Percentiles rank a stretch among this genome's conserved stretches.
Evolutionary conservation across 805 yeast genomes (phyloP).

Genomic region (Debaryomyces maramus): DNA sequence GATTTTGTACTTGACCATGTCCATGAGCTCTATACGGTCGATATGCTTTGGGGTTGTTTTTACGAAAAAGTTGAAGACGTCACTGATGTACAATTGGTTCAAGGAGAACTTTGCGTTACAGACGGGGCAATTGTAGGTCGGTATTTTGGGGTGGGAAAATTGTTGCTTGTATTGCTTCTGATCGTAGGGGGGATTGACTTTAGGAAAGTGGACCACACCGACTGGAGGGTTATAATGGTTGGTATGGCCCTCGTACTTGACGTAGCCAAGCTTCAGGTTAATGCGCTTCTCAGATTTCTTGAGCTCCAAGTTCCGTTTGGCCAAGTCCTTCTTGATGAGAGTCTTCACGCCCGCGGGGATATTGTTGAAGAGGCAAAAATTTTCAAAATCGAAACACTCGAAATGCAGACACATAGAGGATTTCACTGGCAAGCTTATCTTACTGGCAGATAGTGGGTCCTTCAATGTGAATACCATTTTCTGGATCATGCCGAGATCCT

Average conservation of each 20-base stretch:
- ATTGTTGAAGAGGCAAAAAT: constrained; percentile 39
- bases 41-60: constrained; percentile 37
- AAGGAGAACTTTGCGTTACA: constrained; percentile 38
- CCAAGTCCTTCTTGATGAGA: constrained; percentile 25
- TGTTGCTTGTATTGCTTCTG: constrained; percentile 32
- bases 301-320: constrained; percentile 22
- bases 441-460: constrained; percentile 42
- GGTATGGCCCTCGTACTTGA: constrained; percentile 1
- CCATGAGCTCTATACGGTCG: constrained; percentile 35
- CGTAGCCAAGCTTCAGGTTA: not conserved
- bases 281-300: constrained; percentile 6
- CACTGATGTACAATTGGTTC: constrained; percentile 35
- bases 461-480: constrained; percentile 36
- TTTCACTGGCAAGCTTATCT: constrained; percentile 41
- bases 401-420: constrained; percentile 38
- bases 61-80: constrained; percentile 42
- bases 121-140: constrained; percentile 40
- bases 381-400: constrained; percentile 46
- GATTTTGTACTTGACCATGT: constrained; percentile 32
- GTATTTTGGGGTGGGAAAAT: constrained; percentile 22
- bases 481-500: constrained; percentile 34
- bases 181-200: not conserved
- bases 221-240: not conserved
- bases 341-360: constrained; percentile 28
- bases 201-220: not conserved